These are phyloP conservation scores for Phaseolus coccineus DNA, from an alignment of 331 rosid species.

Conservation along the genomic window DNA sequence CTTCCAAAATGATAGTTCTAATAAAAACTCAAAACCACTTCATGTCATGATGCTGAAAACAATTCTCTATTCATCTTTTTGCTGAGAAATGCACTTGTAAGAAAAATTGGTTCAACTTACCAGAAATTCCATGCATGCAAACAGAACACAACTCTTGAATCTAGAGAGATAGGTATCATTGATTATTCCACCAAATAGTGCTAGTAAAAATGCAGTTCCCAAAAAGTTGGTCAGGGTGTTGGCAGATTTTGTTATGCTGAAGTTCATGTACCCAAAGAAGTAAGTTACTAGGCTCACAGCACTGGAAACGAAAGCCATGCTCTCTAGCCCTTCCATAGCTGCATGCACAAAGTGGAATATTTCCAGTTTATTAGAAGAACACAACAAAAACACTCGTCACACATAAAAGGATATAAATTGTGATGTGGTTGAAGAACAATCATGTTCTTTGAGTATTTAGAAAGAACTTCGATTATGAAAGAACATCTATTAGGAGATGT, in stretches of 20 bases:
- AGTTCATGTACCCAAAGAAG: constrained; percentile 78
- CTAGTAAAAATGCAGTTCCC: constrained; percentile 78
- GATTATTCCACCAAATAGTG: constrained; percentile 75
- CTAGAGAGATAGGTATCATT: constrained; percentile 77
- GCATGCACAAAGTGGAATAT: constrained; percentile 37
- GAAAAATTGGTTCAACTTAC: constrained; percentile 43
- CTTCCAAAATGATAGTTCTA: not conserved
- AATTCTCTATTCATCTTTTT: not conserved
- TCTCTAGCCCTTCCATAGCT: constrained; percentile 82
- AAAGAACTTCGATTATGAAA: too few species aligned
- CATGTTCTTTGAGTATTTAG: too few species aligned
- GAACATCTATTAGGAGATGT: too few species aligned
- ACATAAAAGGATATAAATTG: too few species aligned
- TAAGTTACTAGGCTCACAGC: constrained; percentile 76
- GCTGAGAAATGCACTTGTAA: not conserved
- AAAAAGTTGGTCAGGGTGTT: constrained; percentile 75
- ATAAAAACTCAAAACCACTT: not conserved
- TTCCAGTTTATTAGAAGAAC: not conserved
- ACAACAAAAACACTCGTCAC: not conserved
- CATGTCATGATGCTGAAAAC: not conserved
- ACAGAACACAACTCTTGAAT: constrained; percentile 73
- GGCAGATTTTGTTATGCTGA: constrained; percentile 73
- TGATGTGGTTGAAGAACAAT: too few species aligned
- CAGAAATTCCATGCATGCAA: constrained; percentile 60
- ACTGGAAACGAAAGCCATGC: constrained; percentile 72